A percentile compares a stretch with the other conserved stretches of the same genome.
Evolutionary conservation across 148 eudicot genomes (phyloP).

Genomic region (Gaultheria prostrata): DNA sequence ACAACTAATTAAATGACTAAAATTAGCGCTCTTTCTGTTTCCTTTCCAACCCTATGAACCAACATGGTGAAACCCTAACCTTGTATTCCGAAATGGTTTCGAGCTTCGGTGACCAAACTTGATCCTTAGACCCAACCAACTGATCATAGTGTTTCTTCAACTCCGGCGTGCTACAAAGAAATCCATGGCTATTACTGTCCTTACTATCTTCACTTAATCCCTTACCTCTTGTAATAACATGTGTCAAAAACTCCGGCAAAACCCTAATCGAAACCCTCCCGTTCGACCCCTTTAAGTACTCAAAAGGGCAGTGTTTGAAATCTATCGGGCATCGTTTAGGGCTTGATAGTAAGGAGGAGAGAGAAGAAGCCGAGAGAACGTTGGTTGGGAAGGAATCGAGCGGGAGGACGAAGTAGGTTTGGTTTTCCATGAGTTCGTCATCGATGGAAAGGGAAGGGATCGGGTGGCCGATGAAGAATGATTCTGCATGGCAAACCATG

Average conservation of each 20-base stretch:
- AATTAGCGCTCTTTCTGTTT: slow-evolving; percentile 25
- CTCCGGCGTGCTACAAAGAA: slow-evolving; percentile 78
- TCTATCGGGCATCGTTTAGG: slow-evolving; percentile 23
- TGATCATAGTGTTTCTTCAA: slow-evolving; percentile 64
- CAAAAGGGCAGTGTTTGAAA: slow-evolving; percentile 48
- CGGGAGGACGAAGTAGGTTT: slow-evolving; percentile 74
- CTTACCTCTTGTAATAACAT: slow-evolving; percentile 32
- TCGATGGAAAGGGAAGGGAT: slow-evolving; percentile 57
- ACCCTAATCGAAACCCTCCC: slow-evolving; percentile 75
- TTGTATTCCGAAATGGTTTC: slow-evolving; percentile 65
- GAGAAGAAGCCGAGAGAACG: slow-evolving; percentile 51
- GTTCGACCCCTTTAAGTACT: slow-evolving; percentile 59
- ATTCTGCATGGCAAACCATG: slow-evolving; percentile 74
- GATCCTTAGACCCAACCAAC: slow-evolving; percentile 59
- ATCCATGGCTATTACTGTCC: neutral
- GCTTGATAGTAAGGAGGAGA: slow-evolving; percentile 33
- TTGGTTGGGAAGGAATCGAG: slow-evolving; percentile 50
- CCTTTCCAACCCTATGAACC: slow-evolving; percentile 54
- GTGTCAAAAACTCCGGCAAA: slow-evolving; percentile 51
- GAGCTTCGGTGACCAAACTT: slow-evolving; percentile 73
- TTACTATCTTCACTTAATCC: slow-evolving; percentile 3
- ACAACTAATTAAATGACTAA: neutral
- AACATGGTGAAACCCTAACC: slow-evolving; percentile 56
- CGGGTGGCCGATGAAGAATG: slow-evolving; percentile 73
- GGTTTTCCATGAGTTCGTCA: slow-evolving; percentile 49